Conservation (phyloP, 805 yeast species). For the Zygosaccharomyces kombuchaensis region DNA sequence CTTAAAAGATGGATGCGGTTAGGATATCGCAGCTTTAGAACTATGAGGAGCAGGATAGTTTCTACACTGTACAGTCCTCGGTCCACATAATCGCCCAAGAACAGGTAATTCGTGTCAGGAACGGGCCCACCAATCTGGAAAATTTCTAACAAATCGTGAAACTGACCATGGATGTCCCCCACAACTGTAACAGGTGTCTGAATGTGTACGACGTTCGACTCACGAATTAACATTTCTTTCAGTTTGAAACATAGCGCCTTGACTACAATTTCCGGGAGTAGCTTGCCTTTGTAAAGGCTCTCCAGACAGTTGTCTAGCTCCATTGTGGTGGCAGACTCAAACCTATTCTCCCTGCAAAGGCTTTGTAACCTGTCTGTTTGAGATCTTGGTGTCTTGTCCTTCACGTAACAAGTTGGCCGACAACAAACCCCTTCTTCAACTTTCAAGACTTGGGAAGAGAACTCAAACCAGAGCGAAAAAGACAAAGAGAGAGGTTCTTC, state of each 20-base stretch:
- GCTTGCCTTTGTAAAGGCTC: constrained; percentile 55
- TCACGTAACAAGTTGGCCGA: constrained; percentile 1
- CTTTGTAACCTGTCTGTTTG: neutral
- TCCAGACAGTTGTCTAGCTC: constrained; percentile 72
- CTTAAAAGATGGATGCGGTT: constrained; percentile 73
- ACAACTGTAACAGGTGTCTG: constrained; percentile 89
- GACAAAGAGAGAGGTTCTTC: neutral
- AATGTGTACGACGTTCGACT: constrained; percentile 82
- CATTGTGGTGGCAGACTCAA: constrained; percentile 14
- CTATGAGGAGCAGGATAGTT: constrained; percentile 78
- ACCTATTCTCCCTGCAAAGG: neutral
- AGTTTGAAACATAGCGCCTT: constrained; percentile 73
- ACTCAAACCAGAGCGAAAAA: neutral
- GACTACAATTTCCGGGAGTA: constrained; percentile 66
- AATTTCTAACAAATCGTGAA: constrained; percentile 86
- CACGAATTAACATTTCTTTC: constrained; percentile 73
- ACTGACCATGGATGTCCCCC: constrained; percentile 98
- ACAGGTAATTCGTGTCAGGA: constrained; percentile 89
- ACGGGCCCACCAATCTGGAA: constrained; percentile 91
- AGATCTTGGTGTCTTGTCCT: neutral
- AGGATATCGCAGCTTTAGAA: constrained; percentile 85
- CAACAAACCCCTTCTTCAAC: constrained; percentile 7
- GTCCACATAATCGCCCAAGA: constrained; percentile 94
- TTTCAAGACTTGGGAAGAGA: neutral
- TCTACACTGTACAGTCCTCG: constrained; percentile 92